A percentile compares a stretch with the other conserved stretches of the same genome.
These are phyloP conservation scores for Knoxia roxburghii DNA, from an alignment of 257 asterid species.

Conservation along the genomic window DNA sequence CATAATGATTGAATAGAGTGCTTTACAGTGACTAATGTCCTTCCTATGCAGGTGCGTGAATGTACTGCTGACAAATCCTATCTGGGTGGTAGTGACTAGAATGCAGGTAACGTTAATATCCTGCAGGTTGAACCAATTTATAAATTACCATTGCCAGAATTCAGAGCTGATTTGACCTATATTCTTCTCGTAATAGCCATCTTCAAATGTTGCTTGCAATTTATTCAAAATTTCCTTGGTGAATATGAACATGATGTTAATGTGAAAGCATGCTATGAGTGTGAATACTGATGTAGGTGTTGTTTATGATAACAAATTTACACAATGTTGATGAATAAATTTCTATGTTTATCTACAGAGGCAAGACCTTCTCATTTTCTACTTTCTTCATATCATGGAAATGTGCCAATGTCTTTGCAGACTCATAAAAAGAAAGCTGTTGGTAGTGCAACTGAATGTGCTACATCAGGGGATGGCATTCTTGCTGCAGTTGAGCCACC, in stretches of 20 bases:
- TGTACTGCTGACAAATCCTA: conserved; percentile 93
- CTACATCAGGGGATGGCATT: conserved; percentile 38
- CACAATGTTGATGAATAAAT: not conserved
- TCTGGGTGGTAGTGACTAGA: conserved; percentile 96
- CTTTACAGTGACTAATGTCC: conserved; percentile 13
- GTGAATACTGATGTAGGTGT: too few relatives aligned
- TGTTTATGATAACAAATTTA: not conserved
- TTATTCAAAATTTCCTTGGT: not conserved
- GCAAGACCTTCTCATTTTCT: not conserved
- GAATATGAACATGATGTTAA: not conserved
- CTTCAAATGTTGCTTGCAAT: not conserved
- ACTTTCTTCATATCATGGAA: conserved; percentile 16
- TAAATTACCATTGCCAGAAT: conserved; percentile 7
- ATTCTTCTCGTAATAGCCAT: not conserved
- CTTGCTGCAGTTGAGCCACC: conserved; percentile 64
- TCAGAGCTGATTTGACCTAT: not conserved
- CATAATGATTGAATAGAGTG: not conserved
- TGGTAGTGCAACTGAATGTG: conserved; percentile 26
- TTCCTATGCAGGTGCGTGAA: conserved; percentile 66
- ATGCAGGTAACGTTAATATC: conserved; percentile 65
- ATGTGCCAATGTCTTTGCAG: conserved; percentile 47
- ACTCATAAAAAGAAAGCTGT: conserved; percentile 72
- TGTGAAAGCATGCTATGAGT: too few relatives aligned
- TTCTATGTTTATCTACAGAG: not conserved
- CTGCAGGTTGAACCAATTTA: conserved; percentile 1